Conservation (phyloP, 202 grass and related monocot genomes). For the Dendrocalamus latiflorus region DNA sequence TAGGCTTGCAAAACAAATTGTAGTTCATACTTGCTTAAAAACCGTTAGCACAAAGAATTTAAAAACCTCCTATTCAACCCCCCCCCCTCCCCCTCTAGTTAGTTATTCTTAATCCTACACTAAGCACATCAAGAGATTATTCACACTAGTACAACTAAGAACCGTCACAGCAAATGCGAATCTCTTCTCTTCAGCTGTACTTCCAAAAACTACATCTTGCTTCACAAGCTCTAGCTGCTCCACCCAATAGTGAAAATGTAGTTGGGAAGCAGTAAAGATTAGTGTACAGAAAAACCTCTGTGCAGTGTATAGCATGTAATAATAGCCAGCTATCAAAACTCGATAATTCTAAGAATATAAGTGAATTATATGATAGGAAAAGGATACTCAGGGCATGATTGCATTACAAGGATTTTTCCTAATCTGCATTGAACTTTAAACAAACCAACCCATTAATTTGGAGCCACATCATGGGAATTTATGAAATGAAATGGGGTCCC, state of each 20-base stretch:
- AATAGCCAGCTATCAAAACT: not conserved
- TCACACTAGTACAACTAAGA: not conserved
- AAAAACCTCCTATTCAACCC: too few relatives aligned
- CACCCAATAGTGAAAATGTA: not conserved
- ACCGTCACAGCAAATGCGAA: not conserved
- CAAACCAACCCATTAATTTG: not conserved
- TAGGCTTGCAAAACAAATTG: too few relatives aligned
- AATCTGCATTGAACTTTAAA: not conserved
- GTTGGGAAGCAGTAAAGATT: not conserved
- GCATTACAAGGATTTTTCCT: not conserved
- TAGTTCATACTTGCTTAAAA: too few relatives aligned
- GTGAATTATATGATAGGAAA: not conserved
- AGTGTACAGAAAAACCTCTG: not conserved
- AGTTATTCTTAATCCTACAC: too few relatives aligned
- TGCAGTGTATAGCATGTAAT: not conserved
- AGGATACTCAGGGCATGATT: not conserved
- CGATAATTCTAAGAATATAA: not conserved
- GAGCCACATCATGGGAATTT: not conserved
- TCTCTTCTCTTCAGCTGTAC: not conserved
- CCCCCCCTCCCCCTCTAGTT: too few relatives aligned
- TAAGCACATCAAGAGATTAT: not conserved
- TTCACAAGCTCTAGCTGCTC: not conserved
- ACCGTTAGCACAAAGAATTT: too few relatives aligned
- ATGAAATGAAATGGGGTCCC: not conserved
- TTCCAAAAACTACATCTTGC: not conserved